Evolutionary conservation across 1,284 basidiomycete species (phyloP).

Genomic region (Fomitiporia mediterranea): DNA sequence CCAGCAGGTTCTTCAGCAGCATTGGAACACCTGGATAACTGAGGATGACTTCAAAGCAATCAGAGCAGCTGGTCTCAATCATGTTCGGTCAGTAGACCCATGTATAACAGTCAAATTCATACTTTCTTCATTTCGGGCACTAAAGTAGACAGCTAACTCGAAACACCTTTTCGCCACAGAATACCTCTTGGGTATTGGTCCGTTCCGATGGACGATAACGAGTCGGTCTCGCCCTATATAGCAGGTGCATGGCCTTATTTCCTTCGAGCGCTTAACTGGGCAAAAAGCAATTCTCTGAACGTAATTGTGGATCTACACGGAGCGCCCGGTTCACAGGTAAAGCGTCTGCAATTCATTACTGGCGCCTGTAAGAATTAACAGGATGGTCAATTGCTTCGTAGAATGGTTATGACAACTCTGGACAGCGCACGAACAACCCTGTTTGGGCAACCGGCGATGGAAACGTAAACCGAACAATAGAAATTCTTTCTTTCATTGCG

Average conservation of each 20-base stretch:
- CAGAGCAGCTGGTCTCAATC: constrained; percentile 67
- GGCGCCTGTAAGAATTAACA: too few relatives aligned
- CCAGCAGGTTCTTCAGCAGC: constrained; percentile 44
- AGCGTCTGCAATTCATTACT: too few relatives aligned
- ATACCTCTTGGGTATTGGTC: constrained; percentile 76
- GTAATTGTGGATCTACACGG: constrained; percentile 72
- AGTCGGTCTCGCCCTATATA: constrained; percentile 51
- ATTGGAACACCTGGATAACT: constrained; percentile 73
- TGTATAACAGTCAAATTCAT: neutral
- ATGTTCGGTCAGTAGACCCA: constrained; percentile 53
- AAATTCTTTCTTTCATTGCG: constrained; percentile 56
- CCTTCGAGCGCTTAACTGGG: constrained; percentile 61
- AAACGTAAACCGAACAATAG: constrained; percentile 61
- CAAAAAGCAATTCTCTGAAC: constrained; percentile 48
- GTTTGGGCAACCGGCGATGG: constrained; percentile 56
- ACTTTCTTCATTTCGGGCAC: neutral
- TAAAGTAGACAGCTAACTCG: neutral
- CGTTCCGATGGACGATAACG: constrained; percentile 51
- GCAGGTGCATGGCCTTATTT: constrained; percentile 68
- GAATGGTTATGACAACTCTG: constrained; percentile 83
- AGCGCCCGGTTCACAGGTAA: constrained; percentile 66
- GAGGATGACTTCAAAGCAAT: constrained; percentile 66
- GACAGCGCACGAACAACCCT: constrained; percentile 59
- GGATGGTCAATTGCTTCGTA: too few relatives aligned
- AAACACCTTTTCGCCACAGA: constrained; percentile 33